Conservation (phyloP, 2,329 filamentous ascomycete species). For the Penicillium occitanis region DNA sequence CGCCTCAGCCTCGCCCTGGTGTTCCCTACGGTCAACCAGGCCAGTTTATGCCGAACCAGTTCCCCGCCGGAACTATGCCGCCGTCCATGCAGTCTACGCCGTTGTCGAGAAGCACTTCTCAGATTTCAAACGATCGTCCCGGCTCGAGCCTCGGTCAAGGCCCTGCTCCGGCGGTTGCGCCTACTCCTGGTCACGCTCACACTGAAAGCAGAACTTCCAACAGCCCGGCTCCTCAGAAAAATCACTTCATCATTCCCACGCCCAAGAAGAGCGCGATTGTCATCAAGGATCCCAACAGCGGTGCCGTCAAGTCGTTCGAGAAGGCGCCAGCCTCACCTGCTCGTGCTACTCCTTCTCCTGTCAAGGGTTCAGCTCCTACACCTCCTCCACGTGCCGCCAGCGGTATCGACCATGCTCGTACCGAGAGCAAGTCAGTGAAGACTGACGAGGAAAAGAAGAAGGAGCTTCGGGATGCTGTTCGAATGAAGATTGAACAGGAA, state of each 20-base stretch:
- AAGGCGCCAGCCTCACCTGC: slow-evolving; percentile 65
- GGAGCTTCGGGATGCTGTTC: slow-evolving; percentile 62
- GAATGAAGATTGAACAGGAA: slow-evolving; percentile 57
- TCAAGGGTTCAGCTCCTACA: slow-evolving; percentile 66
- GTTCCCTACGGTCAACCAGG: slow-evolving; percentile 52
- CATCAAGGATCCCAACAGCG: slow-evolving; percentile 81
- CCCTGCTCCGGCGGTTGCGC: slow-evolving; percentile 51
- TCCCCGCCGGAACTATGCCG: slow-evolving; percentile 42
- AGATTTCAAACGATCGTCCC: slow-evolving; percentile 69
- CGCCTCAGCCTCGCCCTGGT: slow-evolving; percentile 49
- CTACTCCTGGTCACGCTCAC: slow-evolving; percentile 48
- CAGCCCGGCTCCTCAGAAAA: slow-evolving; percentile 60
- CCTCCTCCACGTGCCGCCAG: slow-evolving; percentile 71
- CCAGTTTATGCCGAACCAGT: slow-evolving; percentile 54
- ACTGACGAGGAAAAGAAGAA: slow-evolving; percentile 78
- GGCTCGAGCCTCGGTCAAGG: slow-evolving; percentile 62
- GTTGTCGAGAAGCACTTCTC: slow-evolving; percentile 82
- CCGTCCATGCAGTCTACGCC: slow-evolving; percentile 59
- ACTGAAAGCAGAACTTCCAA: slow-evolving; percentile 57
- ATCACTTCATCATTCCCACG: slow-evolving; percentile 63
- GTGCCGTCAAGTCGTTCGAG: slow-evolving; percentile 68
- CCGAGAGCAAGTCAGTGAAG: slow-evolving; percentile 70
- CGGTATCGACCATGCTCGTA: slow-evolving; percentile 57
- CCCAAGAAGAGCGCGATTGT: slow-evolving; percentile 71
- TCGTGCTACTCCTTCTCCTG: slow-evolving; percentile 57